phyloP scores from a whole-genome alignment of 2,329 filamentous ascomycete species.

The Diaporthe longicolla region DNA sequence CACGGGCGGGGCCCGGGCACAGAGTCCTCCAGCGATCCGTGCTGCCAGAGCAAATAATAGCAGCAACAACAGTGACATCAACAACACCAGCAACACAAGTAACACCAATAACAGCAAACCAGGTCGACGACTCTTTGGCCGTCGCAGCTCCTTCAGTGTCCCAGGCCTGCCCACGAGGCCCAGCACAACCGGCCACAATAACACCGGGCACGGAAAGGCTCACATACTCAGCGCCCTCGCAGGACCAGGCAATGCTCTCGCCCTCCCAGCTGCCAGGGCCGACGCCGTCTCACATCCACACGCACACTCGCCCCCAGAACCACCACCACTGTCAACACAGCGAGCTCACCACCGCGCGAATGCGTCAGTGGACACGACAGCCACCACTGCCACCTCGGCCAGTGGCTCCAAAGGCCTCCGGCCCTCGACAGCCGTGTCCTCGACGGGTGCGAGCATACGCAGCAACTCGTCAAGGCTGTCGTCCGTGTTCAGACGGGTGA shows the following conservation, averaged over 20 bases:
- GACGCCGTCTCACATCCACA: not conserved
- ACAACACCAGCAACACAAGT: not conserved
- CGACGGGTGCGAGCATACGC: slow-evolving; percentile 38
- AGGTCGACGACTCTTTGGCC: slow-evolving; percentile 34
- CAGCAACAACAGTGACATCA: not conserved
- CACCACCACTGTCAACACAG: not conserved
- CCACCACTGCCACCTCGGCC: slow-evolving; percentile 6
- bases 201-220: not conserved
- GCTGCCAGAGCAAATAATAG: not conserved
- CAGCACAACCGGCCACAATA: not conserved
- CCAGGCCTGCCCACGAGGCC: slow-evolving; percentile 38
- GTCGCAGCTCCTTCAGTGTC: slow-evolving; percentile 39
- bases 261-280: not conserved
- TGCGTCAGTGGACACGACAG: slow-evolving; percentile 28
- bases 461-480: slow-evolving; percentile 47
- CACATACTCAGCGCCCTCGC: slow-evolving; percentile 18
- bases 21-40: not conserved
- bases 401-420: not conserved
- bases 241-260: slow-evolving; percentile 9
- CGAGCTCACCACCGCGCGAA: slow-evolving; percentile 1
- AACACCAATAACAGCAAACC: not conserved
- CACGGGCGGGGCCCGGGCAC: slow-evolving; percentile 2
- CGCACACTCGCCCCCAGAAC: not conserved
- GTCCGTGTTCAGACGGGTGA: slow-evolving; percentile 52
- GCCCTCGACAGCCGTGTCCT: slow-evolving; percentile 20